Evolutionary conservation across 345 rosid genomes (phyloP).

Genomic region (Eucalyptus melliodora): DNA sequence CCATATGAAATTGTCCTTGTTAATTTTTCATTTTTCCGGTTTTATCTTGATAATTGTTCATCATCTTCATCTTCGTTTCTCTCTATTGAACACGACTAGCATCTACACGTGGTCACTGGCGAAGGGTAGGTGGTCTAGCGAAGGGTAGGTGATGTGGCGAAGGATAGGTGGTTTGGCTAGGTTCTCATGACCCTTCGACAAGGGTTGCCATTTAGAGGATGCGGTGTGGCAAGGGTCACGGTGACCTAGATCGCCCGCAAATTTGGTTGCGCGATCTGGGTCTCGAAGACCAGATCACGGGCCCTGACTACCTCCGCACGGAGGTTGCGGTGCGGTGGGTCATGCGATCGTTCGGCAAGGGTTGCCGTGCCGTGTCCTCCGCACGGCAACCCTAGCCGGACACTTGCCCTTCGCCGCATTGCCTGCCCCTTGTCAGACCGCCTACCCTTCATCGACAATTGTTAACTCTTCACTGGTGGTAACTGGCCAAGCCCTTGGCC

Average conservation of each 20-base stretch:
- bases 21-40: no score
- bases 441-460: no score
- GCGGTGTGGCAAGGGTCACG: rapidly evolving
- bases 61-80: no score
- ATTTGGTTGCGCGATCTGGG: rapidly evolving
- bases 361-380: rapidly evolving
- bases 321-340: rapidly evolving
- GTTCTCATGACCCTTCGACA: rapidly evolving
- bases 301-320: rapidly evolving
- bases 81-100: rapidly evolving
- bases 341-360: rapidly evolving
- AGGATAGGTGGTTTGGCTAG: rapidly evolving
- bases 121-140: rapidly evolving
- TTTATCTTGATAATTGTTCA: no score
- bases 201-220: rapidly evolving
- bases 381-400: rapidly evolving
- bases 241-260: rapidly evolving
- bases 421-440: rapidly evolving
- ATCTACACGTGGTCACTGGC: rapidly evolving
- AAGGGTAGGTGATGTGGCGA: rapidly evolving
- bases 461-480: rapidly evolving
- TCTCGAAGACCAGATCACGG: rapidly evolving
- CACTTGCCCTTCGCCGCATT: rapidly evolving
- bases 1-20: no score
- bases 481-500: no score